Evolutionary conservation across 768 basidiomycete genomes (phyloP).

Genomic region (Kwoniella sp.): DNA sequence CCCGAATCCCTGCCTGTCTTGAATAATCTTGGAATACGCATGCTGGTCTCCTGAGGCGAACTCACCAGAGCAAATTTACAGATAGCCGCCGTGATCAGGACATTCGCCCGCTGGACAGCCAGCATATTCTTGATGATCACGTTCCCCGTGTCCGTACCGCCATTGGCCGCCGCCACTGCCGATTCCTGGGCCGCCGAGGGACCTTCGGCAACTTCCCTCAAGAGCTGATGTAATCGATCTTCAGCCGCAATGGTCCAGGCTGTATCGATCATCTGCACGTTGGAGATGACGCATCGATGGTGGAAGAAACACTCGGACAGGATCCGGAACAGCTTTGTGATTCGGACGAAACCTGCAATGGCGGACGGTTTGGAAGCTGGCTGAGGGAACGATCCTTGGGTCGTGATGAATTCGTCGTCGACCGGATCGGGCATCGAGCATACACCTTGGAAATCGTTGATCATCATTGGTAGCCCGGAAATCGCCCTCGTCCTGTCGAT

Average conservation of each 20-base stretch:
- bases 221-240: slow-evolving; percentile 36
- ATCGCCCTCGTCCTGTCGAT: slow-evolving; percentile 45
- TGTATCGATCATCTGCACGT: slow-evolving; percentile 21
- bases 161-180: not conserved
- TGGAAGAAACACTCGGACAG: slow-evolving; percentile 49
- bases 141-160: not conserved
- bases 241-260: slow-evolving; percentile 43
- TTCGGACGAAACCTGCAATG: slow-evolving; percentile 44
- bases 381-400: slow-evolving; percentile 51
- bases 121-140: slow-evolving; percentile 31
- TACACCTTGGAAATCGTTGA: slow-evolving; percentile 52
- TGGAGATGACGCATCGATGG: slow-evolving; percentile 37
- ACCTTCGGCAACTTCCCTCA: slow-evolving; percentile 24
- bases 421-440: slow-evolving; percentile 40
- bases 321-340: slow-evolving; percentile 45
- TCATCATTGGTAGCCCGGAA: slow-evolving; percentile 47
- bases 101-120: slow-evolving; percentile 51
- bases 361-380: slow-evolving; percentile 35
- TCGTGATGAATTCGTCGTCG: slow-evolving; percentile 51
- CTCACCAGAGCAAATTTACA: slow-evolving; percentile 52
- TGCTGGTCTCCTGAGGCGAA: not conserved
- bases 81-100: slow-evolving; percentile 51
- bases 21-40: not conserved
- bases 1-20: no score
- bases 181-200: slow-evolving; percentile 33